Evolutionary conservation across 306 rosid species (phyloP).

Genomic region (Luffa acutangula): DNA sequence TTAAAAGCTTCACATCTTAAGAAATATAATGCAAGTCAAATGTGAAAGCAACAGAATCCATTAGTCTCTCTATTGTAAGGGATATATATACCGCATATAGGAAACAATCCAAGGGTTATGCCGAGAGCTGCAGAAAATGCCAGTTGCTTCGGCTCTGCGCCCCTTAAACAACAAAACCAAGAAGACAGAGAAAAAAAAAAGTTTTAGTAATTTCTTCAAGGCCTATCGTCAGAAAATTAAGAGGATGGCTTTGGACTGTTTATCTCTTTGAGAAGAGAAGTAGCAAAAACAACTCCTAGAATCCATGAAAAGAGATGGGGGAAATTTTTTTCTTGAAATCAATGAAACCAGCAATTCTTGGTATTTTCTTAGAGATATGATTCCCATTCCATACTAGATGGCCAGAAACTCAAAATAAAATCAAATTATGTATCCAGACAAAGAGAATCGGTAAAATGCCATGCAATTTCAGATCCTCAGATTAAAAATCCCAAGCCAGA

Average conservation of each 20-base stretch:
- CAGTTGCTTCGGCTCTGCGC: conserved; percentile 76
- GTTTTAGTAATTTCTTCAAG: not conserved
- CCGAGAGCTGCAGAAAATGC: conserved; percentile 93
- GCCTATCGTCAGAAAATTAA: not conserved
- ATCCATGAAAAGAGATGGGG: not conserved
- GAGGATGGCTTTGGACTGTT: not conserved
- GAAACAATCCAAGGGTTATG: conserved; percentile 76
- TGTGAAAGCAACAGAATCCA: not conserved
- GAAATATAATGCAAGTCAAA: not conserved
- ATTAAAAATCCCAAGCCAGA: not conserved
- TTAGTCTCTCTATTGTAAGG: not conserved
- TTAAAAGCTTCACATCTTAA: not conserved
- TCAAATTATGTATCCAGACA: not conserved
- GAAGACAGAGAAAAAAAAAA: conserved; percentile 6
- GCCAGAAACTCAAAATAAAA: not conserved
- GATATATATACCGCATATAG: conserved; percentile 55
- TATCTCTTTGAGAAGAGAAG: not conserved
- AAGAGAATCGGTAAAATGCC: not conserved
- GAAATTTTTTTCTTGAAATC: not conserved
- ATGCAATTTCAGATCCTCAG: not conserved
- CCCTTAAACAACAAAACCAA: conserved; percentile 31
- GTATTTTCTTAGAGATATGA: not conserved
- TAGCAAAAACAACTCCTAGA: not conserved
- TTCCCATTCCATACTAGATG: not conserved
- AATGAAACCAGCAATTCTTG: not conserved